Evolutionary conservation across 2,329 filamentous ascomycete genomes (phyloP).

Genomic region (Zasmidium citrigriseum): DNA sequence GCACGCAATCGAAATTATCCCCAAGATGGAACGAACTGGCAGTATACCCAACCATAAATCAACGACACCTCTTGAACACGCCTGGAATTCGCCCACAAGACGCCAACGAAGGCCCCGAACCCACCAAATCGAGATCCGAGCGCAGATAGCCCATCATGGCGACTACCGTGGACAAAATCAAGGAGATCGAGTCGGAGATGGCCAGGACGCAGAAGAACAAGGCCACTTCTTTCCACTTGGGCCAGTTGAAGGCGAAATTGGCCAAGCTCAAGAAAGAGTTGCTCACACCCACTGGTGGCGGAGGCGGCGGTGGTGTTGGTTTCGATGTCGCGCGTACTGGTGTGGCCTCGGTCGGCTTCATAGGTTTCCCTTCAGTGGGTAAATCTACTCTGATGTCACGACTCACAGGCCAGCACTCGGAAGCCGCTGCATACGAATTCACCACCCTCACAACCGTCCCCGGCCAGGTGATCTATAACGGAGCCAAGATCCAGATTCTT

Average conservation of each 20-base stretch:
- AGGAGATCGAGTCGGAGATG: slow-evolving; percentile 97
- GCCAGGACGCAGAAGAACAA: slow-evolving; percentile 80
- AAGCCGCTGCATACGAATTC: slow-evolving; percentile 97
- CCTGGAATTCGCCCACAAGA: background rate
- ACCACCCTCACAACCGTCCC: slow-evolving; percentile 97
- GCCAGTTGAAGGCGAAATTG: slow-evolving; percentile 94
- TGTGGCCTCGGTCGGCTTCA: slow-evolving; percentile 96
- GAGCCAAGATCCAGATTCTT: slow-evolving; percentile 95
- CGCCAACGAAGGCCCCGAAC: background rate
- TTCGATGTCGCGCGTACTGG: slow-evolving; percentile 98
- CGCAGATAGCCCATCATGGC: slow-evolving; percentile 62
- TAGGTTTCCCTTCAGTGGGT: slow-evolving; percentile 96
- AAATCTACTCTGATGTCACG: slow-evolving; percentile 97
- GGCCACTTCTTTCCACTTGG: slow-evolving; percentile 43
- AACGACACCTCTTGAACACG: background rate
- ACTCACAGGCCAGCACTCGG: slow-evolving; percentile 93
- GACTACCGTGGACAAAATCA: slow-evolving; percentile 99
- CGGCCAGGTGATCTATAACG: slow-evolving; percentile 94
- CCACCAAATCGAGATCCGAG: background rate
- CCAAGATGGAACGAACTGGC: background rate
- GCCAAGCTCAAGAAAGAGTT: slow-evolving; percentile 97
- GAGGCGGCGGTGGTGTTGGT: slow-evolving; percentile 76
- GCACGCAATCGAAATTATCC: background rate
- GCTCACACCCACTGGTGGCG: slow-evolving; percentile 77
- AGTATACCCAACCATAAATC: background rate